Evolutionary conservation across 257 asterid genomes (phyloP).

Genomic region (Solanum peruvianum): DNA sequence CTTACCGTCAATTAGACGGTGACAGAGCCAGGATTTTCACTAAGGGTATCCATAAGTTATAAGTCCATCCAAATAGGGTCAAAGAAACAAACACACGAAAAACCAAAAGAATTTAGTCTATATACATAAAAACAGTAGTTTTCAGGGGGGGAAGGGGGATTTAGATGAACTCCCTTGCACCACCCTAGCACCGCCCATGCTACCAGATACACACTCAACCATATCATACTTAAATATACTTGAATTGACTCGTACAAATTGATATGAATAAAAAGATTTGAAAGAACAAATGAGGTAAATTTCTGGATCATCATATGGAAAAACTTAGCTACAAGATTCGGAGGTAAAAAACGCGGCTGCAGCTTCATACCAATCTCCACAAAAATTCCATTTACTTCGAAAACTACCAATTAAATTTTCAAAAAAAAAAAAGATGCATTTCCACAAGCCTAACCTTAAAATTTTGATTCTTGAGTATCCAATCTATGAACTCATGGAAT

Average conservation of each 20-base stretch:
- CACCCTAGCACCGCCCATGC: background rate
- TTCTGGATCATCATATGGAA: background rate
- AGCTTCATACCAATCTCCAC: background rate
- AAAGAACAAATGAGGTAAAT: background rate
- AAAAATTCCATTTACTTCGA: background rate
- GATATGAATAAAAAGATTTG: background rate
- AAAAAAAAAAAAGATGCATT: background rate
- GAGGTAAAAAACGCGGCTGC: background rate
- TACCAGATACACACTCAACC: background rate
- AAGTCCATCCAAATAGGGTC: background rate
- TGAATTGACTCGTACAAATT: background rate
- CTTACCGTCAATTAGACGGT: background rate
- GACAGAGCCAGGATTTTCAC: background rate
- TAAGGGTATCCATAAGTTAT: background rate
- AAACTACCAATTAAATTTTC: background rate
- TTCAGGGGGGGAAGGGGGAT: background rate
- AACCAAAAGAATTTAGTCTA: background rate
- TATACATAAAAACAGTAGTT: background rate
- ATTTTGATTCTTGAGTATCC: background rate
- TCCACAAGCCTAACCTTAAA: background rate
- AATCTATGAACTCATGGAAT: background rate
- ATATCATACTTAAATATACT: background rate
- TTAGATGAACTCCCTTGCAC: background rate
- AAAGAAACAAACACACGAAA: background rate
- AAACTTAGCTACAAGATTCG: background rate